These are phyloP conservation scores for Colletotrichum graminicola DNA, from an alignment of 2,329 filamentous ascomycete species.

Conservation along the genomic window DNA sequence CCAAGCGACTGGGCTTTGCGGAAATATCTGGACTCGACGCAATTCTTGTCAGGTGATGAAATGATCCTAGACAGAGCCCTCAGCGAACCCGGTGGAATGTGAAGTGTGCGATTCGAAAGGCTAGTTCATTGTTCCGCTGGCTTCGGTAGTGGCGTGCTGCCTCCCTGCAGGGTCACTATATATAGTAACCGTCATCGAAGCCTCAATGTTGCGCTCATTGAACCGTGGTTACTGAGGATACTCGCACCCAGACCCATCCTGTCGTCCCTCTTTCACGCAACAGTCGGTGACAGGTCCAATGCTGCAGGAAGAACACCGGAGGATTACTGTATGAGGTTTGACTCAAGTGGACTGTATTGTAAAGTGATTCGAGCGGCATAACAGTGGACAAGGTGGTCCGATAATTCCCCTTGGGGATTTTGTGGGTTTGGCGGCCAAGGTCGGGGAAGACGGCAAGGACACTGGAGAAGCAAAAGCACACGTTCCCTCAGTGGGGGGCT, in stretches of 20 bases:
- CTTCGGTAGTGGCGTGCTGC: constrained; percentile 12
- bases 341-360: constrained; percentile 11
- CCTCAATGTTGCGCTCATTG: neutral
- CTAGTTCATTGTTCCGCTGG: neutral
- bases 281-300: constrained; percentile 19
- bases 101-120: neutral
- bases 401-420: constrained; percentile 38
- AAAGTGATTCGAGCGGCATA: constrained; percentile 17
- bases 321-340: constrained; percentile 4
- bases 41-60: neutral
- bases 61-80: neutral
- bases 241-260: neutral
- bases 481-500: constrained; percentile 22
- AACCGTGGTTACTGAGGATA: neutral
- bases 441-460: constrained; percentile 28
- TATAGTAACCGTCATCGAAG: neutral
- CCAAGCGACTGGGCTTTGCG: neutral
- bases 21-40: neutral
- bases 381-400: constrained; percentile 15
- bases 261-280: neutral
- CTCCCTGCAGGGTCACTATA: neutral
- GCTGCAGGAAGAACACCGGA: neutral
- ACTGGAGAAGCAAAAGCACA: constrained; percentile 1
- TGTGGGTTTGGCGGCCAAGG: constrained; percentile 29
- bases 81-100: neutral